Evolutionary conservation across 345 rosid genomes (phyloP), one percentile per base, ranked within the genome.

Genomic region (Populus davidiana): DNA sequence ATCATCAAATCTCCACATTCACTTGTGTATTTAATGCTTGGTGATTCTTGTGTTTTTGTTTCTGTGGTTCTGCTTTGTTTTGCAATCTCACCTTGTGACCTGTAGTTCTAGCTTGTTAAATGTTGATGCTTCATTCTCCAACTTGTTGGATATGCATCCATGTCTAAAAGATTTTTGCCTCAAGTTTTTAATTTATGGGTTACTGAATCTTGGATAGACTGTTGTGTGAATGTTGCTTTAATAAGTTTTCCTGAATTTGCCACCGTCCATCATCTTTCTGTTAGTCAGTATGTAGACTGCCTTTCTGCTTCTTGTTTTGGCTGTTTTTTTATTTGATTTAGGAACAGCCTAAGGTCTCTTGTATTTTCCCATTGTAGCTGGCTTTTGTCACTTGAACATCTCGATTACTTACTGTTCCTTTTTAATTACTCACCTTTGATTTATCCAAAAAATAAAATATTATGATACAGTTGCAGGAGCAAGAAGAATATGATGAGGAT

Each of bases 401-500:
- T 56, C 9, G 27, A 56, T 56, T 21, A 21, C 63, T n/a, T 27
- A 56, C 9, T n/a, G 12, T 56, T 56, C 63, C 63, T 56, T 21
- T 33, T n/a, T 56, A 56, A 21, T 56, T 56, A 10, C 25, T 56
- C 27, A 56, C 62, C 63, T 56, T n/a, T 56, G 13, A 56, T 56
- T n/a, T 23, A 56, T 21, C 25, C 13, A 56, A 10, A 20, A 8
- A 21, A 8, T 2, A 54, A 54, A 8, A 56, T 8, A n/a, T n/a
- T 27, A n/a, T 56, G 63, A 56, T 56, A n/a, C 63, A 56, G 12
- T 56, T 92, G 81, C 97, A 86, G 86, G 97, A 92, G 84, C 99
- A 90, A 85, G 97, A 92, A 88, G 98, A 90, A 87, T 96, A 94
- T 76, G 96, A 94, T 62, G 98, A 94, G 84, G 97, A 91, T 85